phyloP scores from a whole-genome alignment of 163 green algal species.

The Volvox carteri region DNA sequence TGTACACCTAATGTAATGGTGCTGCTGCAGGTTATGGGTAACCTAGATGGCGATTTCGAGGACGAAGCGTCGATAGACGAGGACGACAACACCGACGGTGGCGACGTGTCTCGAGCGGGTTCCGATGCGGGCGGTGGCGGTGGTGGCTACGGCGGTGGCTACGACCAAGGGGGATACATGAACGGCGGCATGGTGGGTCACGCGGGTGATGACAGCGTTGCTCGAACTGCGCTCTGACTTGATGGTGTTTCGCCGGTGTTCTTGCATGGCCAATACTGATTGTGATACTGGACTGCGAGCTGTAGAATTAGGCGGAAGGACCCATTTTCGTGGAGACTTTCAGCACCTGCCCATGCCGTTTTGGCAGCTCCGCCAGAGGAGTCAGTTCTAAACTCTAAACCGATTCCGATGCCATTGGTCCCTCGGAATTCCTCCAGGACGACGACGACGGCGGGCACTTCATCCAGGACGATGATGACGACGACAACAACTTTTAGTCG shows the following conservation, averaged over 20 bases:
- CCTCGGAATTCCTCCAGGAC: no score
- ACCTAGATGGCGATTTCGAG: conserved; percentile 59
- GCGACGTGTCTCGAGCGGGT: conserved; percentile 62
- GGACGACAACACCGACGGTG: conserved; percentile 76
- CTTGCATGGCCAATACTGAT: no score
- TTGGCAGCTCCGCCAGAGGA: no score
- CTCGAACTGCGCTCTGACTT: no score
- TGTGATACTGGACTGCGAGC: no score
- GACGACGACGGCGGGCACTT: conserved; percentile 50
- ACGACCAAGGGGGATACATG: conserved; percentile 22
- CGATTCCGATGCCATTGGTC: no score
- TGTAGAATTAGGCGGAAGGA: no score
- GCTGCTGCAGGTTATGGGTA: conserved; percentile 62
- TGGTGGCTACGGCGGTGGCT: conserved; percentile 18
- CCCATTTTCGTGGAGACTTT: no score
- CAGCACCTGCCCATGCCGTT: no score
- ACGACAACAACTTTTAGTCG: conserved; percentile 51
- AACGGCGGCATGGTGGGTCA: conserved; percentile 47
- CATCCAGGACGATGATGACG: conserved; percentile 56
- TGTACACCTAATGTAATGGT: not conserved
- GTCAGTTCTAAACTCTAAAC: no score
- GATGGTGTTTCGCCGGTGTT: no score
- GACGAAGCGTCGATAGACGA: conserved; percentile 80
- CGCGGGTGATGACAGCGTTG: no score
- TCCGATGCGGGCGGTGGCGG: conserved; percentile 48